Evolutionary conservation across 2,329 filamentous ascomycete species (phyloP).

Genomic region (Neopestalotiopsis rosae): DNA sequence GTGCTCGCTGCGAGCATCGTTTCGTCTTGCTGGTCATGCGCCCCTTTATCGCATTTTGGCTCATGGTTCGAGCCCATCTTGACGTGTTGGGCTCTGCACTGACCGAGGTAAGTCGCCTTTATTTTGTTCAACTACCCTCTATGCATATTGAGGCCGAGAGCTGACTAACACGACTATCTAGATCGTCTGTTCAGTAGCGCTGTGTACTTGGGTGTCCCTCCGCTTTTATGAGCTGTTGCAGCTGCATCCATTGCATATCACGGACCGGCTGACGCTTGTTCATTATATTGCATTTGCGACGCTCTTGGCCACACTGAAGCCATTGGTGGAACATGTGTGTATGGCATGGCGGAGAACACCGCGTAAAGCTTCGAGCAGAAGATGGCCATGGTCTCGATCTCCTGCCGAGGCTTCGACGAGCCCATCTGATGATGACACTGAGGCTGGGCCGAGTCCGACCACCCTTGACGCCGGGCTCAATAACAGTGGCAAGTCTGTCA

Average conservation of each 20-base stretch:
- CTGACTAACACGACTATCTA: background rate
- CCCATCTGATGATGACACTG: background rate
- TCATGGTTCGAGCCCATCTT: conserved; percentile 29
- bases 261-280: background rate
- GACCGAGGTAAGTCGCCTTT: conserved; percentile 20
- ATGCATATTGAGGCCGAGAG: background rate
- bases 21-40: conserved; percentile 30
- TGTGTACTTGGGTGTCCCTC: conserved; percentile 1
- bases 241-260: background rate
- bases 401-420: background rate
- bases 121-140: background rate
- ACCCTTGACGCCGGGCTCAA: background rate
- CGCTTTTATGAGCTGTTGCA: conserved; percentile 4
- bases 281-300: conserved; percentile 14
- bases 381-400: conserved; percentile 6
- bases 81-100: conserved; percentile 30
- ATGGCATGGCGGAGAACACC: background rate
- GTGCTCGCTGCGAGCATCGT: conserved; percentile 33
- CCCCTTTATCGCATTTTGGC: conserved; percentile 30
- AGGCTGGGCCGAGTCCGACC: background rate
- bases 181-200: background rate
- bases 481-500: background rate
- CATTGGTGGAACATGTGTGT: conserved; percentile 7
- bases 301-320: conserved; percentile 9
- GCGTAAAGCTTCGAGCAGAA: background rate